Evolutionary conservation across 2,329 filamentous ascomycete genomes (phyloP).

Genomic region (Aspergillus eucalypticola): DNA sequence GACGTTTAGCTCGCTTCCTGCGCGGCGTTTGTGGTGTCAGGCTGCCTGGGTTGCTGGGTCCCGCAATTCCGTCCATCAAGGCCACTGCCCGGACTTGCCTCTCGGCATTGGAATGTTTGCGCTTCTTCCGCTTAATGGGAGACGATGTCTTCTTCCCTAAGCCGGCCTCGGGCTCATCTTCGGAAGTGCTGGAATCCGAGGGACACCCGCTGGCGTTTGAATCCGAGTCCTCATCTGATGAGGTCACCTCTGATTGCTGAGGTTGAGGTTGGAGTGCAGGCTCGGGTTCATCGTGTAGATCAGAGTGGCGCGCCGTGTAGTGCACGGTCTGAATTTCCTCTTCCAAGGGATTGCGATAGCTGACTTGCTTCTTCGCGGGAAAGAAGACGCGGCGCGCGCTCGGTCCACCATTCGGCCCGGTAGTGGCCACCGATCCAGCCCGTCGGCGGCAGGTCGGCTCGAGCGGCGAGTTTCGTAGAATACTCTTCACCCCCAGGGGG

Average conservation of each 20-base stretch:
- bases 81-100: slow-evolving; percentile 44
- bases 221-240: slow-evolving; percentile 31
- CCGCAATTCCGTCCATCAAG: slow-evolving; percentile 45
- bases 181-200: slow-evolving; percentile 33
- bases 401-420: slow-evolving; percentile 36
- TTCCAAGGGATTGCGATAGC: slow-evolving; percentile 57
- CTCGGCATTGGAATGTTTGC: slow-evolving; percentile 34
- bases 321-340: slow-evolving; percentile 60
- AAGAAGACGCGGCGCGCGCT: slow-evolving; percentile 46
- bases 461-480: slow-evolving; percentile 51
- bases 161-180: slow-evolving; percentile 31
- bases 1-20: slow-evolving; percentile 54
- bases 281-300: slow-evolving; percentile 43
- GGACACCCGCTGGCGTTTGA: slow-evolving; percentile 30
- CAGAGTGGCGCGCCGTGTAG: slow-evolving; percentile 59
- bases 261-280: slow-evolving; percentile 12
- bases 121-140: slow-evolving; percentile 38
- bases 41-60: slow-evolving; percentile 38
- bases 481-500: slow-evolving; percentile 48
- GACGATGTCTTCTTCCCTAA: slow-evolving; percentile 12
- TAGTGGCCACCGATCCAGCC: slow-evolving; percentile 41
- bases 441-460: slow-evolving; percentile 38
- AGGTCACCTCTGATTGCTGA: slow-evolving; percentile 17
- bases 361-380: slow-evolving; percentile 59
- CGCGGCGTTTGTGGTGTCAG: slow-evolving; percentile 55